Conservation (phyloP, 495 filamentous ascomycete species). For the Glarea lozoyensis region DNA sequence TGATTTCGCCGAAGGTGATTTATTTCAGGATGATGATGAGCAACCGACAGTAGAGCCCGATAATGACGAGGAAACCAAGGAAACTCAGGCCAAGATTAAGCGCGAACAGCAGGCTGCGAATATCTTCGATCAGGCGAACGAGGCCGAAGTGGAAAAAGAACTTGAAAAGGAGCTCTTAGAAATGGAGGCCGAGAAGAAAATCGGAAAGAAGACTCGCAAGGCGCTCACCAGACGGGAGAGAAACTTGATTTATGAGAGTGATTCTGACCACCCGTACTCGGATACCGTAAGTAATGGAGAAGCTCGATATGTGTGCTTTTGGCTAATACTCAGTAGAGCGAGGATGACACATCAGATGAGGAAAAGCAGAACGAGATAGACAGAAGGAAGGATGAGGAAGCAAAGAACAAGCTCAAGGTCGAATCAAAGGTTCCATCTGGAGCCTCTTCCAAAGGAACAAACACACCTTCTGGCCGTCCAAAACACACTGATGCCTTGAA, state of each 20-base stretch:
- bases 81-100: slow-evolving; percentile 76
- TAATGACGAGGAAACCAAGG: slow-evolving; percentile 76
- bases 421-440: slow-evolving; percentile 42
- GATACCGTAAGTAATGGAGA: slow-evolving; percentile 29
- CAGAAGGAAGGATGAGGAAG: slow-evolving; percentile 36
- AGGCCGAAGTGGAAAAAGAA: slow-evolving; percentile 77
- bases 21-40: slow-evolving; percentile 85
- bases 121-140: slow-evolving; percentile 73
- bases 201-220: slow-evolving; percentile 71
- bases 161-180: slow-evolving; percentile 62
- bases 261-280: slow-evolving; percentile 73
- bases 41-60: slow-evolving; percentile 69
- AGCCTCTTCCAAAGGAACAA: slow-evolving; percentile 60
- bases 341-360: slow-evolving; percentile 48
- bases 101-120: slow-evolving; percentile 83
- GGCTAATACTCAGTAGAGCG: slow-evolving; percentile 37
- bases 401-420: slow-evolving; percentile 25
- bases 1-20: slow-evolving; percentile 46
- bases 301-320: slow-evolving; percentile 21
- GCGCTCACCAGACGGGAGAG: slow-evolving; percentile 75
- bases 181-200: slow-evolving; percentile 52
- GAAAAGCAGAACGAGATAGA: slow-evolving; percentile 65
- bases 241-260: slow-evolving; percentile 73
- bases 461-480: slow-evolving; percentile 62
- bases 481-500: slow-evolving; percentile 42